Percentiles rank a stretch among this genome's conserved stretches.
These are phyloP conservation scores for Zymoseptoria passerinii DNA, from an alignment of 2,329 filamentous ascomycete species.

Conservation along the genomic window DNA sequence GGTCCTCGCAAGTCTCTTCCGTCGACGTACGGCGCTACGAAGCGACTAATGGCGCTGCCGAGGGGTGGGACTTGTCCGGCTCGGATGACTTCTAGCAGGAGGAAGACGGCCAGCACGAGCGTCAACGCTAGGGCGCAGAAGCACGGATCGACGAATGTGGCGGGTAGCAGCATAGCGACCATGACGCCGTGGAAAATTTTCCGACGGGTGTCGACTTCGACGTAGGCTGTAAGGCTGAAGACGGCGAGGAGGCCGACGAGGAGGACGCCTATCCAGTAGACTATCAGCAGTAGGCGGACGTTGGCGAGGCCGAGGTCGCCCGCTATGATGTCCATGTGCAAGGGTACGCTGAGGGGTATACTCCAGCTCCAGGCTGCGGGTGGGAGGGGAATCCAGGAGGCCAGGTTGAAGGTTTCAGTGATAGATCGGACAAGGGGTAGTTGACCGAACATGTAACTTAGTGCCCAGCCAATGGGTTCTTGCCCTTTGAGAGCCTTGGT, in stretches of 20 bases:
- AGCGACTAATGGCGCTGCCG: constrained; percentile 74
- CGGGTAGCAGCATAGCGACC: constrained; percentile 88
- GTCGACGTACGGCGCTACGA: constrained; percentile 89
- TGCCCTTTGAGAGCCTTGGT: constrained; percentile 57
- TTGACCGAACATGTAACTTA: constrained; percentile 83
- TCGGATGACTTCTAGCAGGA: constrained; percentile 79
- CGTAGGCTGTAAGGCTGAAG: constrained; percentile 67
- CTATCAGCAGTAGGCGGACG: constrained; percentile 66
- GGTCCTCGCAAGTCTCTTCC: constrained; percentile 86
- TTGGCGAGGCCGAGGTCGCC: constrained; percentile 64
- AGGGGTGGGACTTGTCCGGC: constrained; percentile 87
- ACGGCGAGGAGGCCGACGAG: constrained; percentile 64
- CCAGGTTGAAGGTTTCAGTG: constrained; percentile 59
- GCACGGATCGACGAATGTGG: constrained; percentile 76
- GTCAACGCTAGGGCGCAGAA: constrained; percentile 74
- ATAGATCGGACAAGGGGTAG: constrained; percentile 62
- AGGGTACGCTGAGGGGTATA: constrained; percentile 24
- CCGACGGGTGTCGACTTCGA: constrained; percentile 87
- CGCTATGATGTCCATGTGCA: constrained; percentile 55
- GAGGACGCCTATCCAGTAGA: constrained; percentile 66
- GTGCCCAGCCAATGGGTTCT: constrained; percentile 86
- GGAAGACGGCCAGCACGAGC: constrained; percentile 72
- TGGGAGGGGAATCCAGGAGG: constrained; percentile 69
- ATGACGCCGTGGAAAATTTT: constrained; percentile 99
- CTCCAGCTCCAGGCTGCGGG: constrained; percentile 27